Conservation (phyloP, 768 basidiomycete genomes). For the Russula foetens region DNA sequence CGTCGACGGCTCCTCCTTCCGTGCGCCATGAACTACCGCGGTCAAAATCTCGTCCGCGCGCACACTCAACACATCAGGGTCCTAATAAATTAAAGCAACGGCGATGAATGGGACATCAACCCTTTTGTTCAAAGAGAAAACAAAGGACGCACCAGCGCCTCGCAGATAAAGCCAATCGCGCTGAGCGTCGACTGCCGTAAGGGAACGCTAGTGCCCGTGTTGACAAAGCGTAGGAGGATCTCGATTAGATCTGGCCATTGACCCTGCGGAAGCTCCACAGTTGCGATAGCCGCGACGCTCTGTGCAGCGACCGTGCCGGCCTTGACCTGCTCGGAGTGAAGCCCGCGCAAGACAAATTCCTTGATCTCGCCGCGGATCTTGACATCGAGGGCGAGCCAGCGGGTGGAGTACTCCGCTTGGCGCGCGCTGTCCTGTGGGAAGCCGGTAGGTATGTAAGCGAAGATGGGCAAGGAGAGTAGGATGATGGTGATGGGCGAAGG, state of each 20-base stretch:
- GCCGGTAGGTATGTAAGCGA: slow-evolving; percentile 9
- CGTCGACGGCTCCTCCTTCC: slow-evolving; percentile 85
- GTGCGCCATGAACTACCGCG: slow-evolving; percentile 95
- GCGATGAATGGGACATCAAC: not conserved
- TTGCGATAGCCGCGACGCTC: slow-evolving; percentile 89
- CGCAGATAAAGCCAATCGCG: slow-evolving; percentile 96
- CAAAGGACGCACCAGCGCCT: slow-evolving; percentile 70
- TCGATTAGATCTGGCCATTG: slow-evolving; percentile 92
- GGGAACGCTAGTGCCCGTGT: slow-evolving; percentile 59
- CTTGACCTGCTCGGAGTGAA: slow-evolving; percentile 61
- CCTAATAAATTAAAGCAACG: slow-evolving; percentile 46
- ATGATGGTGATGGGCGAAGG: not conserved
- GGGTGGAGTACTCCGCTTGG: slow-evolving; percentile 63
- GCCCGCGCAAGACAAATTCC: slow-evolving; percentile 73
- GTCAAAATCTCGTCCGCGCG: slow-evolving; percentile 97
- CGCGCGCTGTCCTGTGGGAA: slow-evolving; percentile 60
- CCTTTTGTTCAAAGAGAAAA: not conserved
- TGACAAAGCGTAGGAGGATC: slow-evolving; percentile 79
- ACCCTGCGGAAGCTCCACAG: slow-evolving; percentile 80
- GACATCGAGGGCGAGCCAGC: slow-evolving; percentile 74
- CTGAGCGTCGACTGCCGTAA: slow-evolving; percentile 84
- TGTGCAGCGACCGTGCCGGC: slow-evolving; percentile 87
- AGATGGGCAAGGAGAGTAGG: too few species aligned
- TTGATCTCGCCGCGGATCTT: slow-evolving; percentile 77
- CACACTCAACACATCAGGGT: slow-evolving; percentile 83